Conservation (phyloP, 345 rosid genomes). For the Eucalyptus albens region DNA sequence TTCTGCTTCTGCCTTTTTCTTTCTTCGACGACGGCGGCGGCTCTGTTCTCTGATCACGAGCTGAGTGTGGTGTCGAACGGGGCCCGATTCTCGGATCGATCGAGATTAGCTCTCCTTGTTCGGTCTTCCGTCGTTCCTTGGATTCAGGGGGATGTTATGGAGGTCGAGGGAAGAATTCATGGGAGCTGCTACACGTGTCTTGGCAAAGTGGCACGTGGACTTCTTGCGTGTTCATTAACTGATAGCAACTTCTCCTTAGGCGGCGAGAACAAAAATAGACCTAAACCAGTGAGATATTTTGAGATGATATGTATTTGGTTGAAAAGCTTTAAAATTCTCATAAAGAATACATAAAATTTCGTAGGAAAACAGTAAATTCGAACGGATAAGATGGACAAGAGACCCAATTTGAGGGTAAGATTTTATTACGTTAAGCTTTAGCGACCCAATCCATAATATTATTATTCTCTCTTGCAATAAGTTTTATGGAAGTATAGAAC, state of each 20-base stretch:
- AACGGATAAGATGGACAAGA: too few species aligned
- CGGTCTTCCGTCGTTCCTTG: background rate
- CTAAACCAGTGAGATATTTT: background rate
- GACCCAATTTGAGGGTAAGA: too few species aligned
- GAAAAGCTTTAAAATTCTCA: too few species aligned
- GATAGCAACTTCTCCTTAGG: background rate
- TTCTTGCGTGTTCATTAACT: background rate
- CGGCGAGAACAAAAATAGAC: background rate
- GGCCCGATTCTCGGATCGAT: background rate
- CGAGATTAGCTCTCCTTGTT: background rate
- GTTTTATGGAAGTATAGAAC: too few species aligned
- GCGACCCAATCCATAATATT: accelerated
- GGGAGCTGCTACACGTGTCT: background rate
- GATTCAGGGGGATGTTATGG: background rate
- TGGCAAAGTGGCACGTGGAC: background rate
- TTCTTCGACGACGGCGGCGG: background rate
- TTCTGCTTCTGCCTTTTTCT: background rate
- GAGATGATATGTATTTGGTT: too few species aligned
- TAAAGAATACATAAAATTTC: too few species aligned
- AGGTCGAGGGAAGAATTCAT: background rate
- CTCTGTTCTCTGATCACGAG: background rate
- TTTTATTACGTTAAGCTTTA: accelerated
- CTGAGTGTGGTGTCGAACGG: background rate
- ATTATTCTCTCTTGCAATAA: too few species aligned
- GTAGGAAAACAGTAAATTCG: too few species aligned